Conservation (phyloP, 2,329 filamentous ascomycete species). For the Cladosporium sp. region DNA sequence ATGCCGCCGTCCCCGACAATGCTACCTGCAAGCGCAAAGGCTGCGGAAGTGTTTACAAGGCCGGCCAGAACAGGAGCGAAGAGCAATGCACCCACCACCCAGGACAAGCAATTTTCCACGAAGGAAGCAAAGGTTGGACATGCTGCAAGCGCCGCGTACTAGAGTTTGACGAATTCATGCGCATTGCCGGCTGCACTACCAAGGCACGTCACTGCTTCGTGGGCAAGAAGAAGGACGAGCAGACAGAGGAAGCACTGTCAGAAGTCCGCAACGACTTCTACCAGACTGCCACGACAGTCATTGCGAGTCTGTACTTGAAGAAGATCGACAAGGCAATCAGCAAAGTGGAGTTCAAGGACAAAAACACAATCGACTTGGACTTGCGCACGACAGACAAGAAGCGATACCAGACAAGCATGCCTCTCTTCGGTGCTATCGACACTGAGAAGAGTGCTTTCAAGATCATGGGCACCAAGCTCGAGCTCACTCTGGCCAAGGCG, state of each 20-base stretch:
- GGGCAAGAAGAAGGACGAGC: slow-evolving; percentile 56
- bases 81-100: slow-evolving; percentile 88
- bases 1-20: slow-evolving; percentile 66
- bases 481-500: slow-evolving; percentile 69
- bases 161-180: slow-evolving; percentile 98
- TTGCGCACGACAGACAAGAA: slow-evolving; percentile 83
- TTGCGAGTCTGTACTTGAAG: slow-evolving; percentile 91
- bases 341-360: slow-evolving; percentile 62
- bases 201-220: slow-evolving; percentile 82
- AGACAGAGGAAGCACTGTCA: slow-evolving; percentile 70
- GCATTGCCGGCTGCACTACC: slow-evolving; percentile 83
- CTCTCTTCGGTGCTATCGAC: slow-evolving; percentile 74
- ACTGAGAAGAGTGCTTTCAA: slow-evolving; percentile 70
- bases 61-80: slow-evolving; percentile 55
- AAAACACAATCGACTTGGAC: slow-evolving; percentile 65
- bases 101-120: slow-evolving; percentile 88
- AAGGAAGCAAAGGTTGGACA: slow-evolving; percentile 95
- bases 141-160: slow-evolving; percentile 94
- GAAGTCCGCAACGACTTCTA: slow-evolving; percentile 92
- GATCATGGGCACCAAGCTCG: slow-evolving; percentile 84
- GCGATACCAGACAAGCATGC: slow-evolving; percentile 69
- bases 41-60: slow-evolving; percentile 65
- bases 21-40: slow-evolving; percentile 72
- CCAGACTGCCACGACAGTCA: slow-evolving; percentile 79
- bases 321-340: slow-evolving; percentile 85